Evolutionary conservation across 306 rosid species (phyloP).

Genomic region (Rosa lucieae): DNA sequence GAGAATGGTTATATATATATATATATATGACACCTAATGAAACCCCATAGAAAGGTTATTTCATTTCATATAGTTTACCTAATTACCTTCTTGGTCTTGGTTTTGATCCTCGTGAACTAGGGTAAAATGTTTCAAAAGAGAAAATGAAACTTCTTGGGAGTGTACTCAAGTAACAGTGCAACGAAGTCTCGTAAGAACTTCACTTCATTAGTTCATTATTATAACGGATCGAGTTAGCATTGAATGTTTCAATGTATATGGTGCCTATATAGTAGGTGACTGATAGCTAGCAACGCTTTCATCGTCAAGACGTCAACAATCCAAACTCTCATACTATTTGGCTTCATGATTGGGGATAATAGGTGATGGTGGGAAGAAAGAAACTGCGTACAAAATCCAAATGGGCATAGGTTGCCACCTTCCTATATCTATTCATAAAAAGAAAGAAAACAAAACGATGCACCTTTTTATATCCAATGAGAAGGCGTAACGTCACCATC

Average conservation of each 20-base stretch:
- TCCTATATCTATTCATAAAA: background rate
- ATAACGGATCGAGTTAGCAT: background rate
- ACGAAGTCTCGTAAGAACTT: background rate
- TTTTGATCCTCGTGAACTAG: background rate
- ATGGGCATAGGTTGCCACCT: conserved; percentile 16
- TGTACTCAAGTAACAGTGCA: background rate
- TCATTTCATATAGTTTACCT: background rate
- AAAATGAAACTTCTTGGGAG: background rate
- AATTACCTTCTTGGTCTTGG: background rate
- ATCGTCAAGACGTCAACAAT: conserved; percentile 31
- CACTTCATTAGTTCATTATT: background rate
- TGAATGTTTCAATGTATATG: conserved; percentile 24
- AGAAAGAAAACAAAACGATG: conserved; percentile 8
- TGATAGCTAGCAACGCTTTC: conserved; percentile 37
- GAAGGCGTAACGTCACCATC: conserved; percentile 29
- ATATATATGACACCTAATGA: too few relatives aligned
- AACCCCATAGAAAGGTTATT: too few relatives aligned
- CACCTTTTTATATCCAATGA: conserved; percentile 44
- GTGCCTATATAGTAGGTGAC: conserved; percentile 39
- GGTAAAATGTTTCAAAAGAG: background rate
- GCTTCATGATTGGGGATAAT: conserved; percentile 32
- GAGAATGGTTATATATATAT: too few relatives aligned
- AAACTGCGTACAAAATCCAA: conserved; percentile 48
- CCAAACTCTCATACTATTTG: conserved; percentile 36
- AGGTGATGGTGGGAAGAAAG: conserved; percentile 56